Evolutionary conservation across 306 rosid species (phyloP), one percentile per base, ranked within the genome.

Genomic region (Abrus precatorius): DNA sequence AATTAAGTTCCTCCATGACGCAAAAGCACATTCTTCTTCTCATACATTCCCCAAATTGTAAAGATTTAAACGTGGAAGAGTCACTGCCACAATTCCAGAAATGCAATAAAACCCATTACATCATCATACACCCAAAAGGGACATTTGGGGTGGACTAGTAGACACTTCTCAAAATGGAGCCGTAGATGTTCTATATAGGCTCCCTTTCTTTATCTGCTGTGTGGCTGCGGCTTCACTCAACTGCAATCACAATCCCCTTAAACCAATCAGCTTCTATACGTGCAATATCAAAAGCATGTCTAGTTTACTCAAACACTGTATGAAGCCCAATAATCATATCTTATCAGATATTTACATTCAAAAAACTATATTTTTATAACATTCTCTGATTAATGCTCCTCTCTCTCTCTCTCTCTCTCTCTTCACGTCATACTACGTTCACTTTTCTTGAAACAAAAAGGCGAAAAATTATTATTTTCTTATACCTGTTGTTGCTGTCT

Each of bases 401-500:
- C 20, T 20, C 20, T 27, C 12, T 28, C 20, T 20, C 20, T 27
- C 12, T 28, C 4, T 36, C 7, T 7, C 36, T 27, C 13, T 57
- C 38, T 29, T 36, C 40, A 36, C 4, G 40, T 36, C 40, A 36
- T 4, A 4, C 4, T 36, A 44, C 9, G 48, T 5, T 44, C 48
- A 44, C 5, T 8, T 44, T 3, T 44, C 48, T 44, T 20, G 20
- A 20, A 20, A 20, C 20, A 20, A 20, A 20, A 20, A 20, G 20
- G 20, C 20, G 20, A 20, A 20, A 20, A 20, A 20, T 20, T 20
- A 20, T 20, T 20, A 20, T 20, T 20, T 20, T 20, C 20, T 41
- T 20, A 64, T 66, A 91, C 97, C 94, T 90, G 88, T 45, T 90
- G 85, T n/a, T 87, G 90, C 60, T 87, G 90, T 75, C 84, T 88